A percentile compares a stretch with the other conserved stretches of the same genome.
phyloP scores from a whole-genome alignment of 768 basidiomycete species.

The Mycena haematopus region DNA sequence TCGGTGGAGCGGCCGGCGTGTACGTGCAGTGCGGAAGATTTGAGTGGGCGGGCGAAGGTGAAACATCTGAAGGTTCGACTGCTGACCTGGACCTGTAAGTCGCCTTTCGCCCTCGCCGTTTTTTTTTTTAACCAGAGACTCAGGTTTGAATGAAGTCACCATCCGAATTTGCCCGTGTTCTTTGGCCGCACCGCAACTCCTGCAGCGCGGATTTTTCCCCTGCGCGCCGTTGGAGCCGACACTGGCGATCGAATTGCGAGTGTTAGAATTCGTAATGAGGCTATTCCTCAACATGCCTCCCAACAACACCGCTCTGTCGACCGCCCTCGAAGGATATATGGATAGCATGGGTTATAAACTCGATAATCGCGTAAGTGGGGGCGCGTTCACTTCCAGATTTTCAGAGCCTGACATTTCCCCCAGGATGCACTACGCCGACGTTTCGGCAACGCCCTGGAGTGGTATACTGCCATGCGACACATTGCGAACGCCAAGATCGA shows the following conservation, averaged over 20 bases:
- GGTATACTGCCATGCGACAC: conserved; percentile 33
- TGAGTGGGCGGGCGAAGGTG: background rate
- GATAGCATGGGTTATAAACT: conserved; percentile 16
- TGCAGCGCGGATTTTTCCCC: conserved; percentile 36
- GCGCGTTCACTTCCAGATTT: background rate
- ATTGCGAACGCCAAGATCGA: background rate
- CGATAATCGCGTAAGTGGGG: conserved; percentile 1
- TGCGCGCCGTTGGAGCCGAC: conserved; percentile 37
- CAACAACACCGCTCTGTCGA: conserved; percentile 37
- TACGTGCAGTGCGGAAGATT: background rate
- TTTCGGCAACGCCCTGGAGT: conserved; percentile 37
- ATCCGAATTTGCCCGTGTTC: background rate
- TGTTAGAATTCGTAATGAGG: conserved; percentile 36
- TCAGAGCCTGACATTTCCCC: background rate
- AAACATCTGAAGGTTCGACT: background rate
- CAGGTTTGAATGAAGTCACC: background rate
- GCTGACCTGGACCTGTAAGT: too few species aligned
- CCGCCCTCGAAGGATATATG: conserved; percentile 35
- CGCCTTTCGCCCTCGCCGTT: too few species aligned
- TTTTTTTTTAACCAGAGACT: background rate
- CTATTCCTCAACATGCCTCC: conserved; percentile 37
- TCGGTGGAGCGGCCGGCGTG: background rate
- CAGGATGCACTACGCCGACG: conserved; percentile 34
- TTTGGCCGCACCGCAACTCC: conserved; percentile 32
- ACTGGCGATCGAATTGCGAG: conserved; percentile 39